Conservation (phyloP, 768 basidiomycete genomes). For the Mycena crocata region DNA sequence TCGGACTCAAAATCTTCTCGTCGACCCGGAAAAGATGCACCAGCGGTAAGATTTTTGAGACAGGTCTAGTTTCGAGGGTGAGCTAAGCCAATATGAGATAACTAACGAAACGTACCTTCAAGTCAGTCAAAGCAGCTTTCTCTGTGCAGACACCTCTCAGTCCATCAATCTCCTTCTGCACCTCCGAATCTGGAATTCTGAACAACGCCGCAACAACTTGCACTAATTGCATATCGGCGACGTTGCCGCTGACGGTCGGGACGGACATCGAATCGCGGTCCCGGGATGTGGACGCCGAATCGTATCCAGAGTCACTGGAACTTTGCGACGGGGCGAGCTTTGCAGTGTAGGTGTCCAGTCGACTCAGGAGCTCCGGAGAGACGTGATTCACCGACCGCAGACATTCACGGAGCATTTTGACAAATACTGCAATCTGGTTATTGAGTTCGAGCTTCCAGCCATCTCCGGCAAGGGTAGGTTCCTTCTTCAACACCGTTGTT, state of each 20-base stretch:
- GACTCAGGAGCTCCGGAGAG: slow-evolving; percentile 82
- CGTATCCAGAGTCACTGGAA: slow-evolving; percentile 74
- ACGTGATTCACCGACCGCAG: slow-evolving; percentile 80
- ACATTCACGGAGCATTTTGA: slow-evolving; percentile 86
- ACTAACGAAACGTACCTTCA: slow-evolving; percentile 69
- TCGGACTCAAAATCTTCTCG: slow-evolving; percentile 89
- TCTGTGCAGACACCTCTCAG: slow-evolving; percentile 76
- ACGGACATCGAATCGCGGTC: slow-evolving; percentile 64
- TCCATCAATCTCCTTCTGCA: slow-evolving; percentile 81
- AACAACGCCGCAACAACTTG: slow-evolving; percentile 77
- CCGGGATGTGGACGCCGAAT: slow-evolving; percentile 68
- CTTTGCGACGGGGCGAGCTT: slow-evolving; percentile 78
- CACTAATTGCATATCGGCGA: slow-evolving; percentile 85
- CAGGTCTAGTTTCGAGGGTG: slow-evolving; percentile 67
- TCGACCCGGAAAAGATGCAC: slow-evolving; percentile 84
- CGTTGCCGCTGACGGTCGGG: slow-evolving; percentile 54
- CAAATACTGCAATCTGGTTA: slow-evolving; percentile 90
- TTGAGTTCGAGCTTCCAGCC: slow-evolving; percentile 95
- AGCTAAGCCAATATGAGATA: slow-evolving; percentile 19
- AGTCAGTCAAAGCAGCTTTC: slow-evolving; percentile 88
- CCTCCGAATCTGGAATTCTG: slow-evolving; percentile 73
- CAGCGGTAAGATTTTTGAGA: slow-evolving; percentile 90
- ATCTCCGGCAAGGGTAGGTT: slow-evolving; percentile 83
- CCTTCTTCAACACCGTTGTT: slow-evolving; percentile 89
- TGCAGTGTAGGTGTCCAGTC: slow-evolving; percentile 86